These are phyloP conservation scores for Didymella pomorum DNA, from an alignment of 2,329 filamentous ascomycete species.

Conservation along the genomic window DNA sequence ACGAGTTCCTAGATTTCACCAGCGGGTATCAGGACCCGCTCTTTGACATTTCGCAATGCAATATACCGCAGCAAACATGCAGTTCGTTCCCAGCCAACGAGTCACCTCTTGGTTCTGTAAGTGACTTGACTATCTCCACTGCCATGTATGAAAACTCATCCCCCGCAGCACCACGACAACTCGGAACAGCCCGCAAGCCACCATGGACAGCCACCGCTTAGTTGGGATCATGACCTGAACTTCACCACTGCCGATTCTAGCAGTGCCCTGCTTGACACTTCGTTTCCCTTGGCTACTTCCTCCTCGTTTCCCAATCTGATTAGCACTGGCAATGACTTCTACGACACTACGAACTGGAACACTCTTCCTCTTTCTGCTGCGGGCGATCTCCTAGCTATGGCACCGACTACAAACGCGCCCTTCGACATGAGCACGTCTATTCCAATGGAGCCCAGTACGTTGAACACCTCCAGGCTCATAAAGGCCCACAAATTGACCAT, in stretches of 20 bases:
- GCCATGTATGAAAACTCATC: neutral
- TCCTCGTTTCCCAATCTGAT: conserved; percentile 32
- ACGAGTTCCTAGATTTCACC: conserved; percentile 47
- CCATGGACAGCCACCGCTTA: conserved; percentile 38
- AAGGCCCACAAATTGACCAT: conserved; percentile 22
- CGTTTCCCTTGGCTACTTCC: conserved; percentile 34
- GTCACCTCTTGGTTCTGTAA: conserved; percentile 34
- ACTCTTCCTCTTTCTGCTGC: conserved; percentile 30
- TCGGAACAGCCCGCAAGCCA: conserved; percentile 31
- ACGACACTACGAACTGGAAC: conserved; percentile 37
- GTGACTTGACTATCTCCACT: neutral
- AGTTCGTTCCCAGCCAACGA: conserved; percentile 31
- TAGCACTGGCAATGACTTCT: conserved; percentile 31
- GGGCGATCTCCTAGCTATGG: conserved; percentile 25
- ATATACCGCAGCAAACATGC: conserved; percentile 33
- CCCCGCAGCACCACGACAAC: conserved; percentile 32
- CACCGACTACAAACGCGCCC: conserved; percentile 24
- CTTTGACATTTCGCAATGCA: conserved; percentile 45
- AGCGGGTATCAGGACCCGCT: conserved; percentile 48
- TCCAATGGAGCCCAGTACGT: conserved; percentile 40
- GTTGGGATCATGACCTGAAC: conserved; percentile 40
- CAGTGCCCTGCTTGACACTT: conserved; percentile 29
- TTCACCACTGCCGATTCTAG: conserved; percentile 35
- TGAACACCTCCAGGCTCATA: neutral
- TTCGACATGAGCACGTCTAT: conserved; percentile 31